A percentile compares a stretch with the other conserved stretches of the same genome.
These are phyloP conservation scores for Penicillium italicum DNA, from an alignment of 2,329 filamentous ascomycete species.

Conservation along the genomic window DNA sequence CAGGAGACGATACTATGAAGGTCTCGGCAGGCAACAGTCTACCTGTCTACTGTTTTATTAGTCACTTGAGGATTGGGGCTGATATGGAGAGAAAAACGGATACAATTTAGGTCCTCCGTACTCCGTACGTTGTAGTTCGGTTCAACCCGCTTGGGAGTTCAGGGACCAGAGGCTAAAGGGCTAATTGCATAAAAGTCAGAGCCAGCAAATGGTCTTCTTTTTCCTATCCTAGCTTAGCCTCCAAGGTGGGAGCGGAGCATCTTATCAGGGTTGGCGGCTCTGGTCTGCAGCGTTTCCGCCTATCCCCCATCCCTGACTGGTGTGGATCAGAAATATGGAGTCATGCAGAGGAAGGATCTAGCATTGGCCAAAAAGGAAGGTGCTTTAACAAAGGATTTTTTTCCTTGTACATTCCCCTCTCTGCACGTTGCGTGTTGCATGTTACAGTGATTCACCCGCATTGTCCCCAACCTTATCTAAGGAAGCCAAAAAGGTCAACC, in stretches of 20 bases:
- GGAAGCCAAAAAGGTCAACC: background rate
- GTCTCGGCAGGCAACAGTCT: background rate
- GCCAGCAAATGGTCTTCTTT: background rate
- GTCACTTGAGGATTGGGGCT: background rate
- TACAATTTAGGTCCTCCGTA: background rate
- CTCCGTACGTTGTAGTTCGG: too few species aligned
- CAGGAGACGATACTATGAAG: background rate
- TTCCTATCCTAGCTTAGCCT: background rate
- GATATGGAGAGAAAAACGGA: background rate
- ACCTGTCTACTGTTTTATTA: background rate
- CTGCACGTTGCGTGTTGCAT: background rate
- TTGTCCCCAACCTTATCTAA: slow-evolving; percentile 4
- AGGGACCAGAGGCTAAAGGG: background rate
- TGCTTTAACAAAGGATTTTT: background rate
- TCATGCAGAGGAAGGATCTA: background rate
- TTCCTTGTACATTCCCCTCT: background rate
- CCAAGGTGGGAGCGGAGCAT: too few species aligned
- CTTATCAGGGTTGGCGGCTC: slow-evolving; percentile 1
- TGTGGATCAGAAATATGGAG: background rate
- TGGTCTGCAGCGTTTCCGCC: background rate
- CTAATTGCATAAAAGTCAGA: background rate
- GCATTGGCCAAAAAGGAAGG: background rate
- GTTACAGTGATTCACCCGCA: slow-evolving; percentile 3
- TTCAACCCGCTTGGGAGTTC: background rate
- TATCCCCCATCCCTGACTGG: background rate